phyloP scores from a whole-genome alignment of 192 early-diverging fungal genomes.

The Backusella macrospora region DNA sequence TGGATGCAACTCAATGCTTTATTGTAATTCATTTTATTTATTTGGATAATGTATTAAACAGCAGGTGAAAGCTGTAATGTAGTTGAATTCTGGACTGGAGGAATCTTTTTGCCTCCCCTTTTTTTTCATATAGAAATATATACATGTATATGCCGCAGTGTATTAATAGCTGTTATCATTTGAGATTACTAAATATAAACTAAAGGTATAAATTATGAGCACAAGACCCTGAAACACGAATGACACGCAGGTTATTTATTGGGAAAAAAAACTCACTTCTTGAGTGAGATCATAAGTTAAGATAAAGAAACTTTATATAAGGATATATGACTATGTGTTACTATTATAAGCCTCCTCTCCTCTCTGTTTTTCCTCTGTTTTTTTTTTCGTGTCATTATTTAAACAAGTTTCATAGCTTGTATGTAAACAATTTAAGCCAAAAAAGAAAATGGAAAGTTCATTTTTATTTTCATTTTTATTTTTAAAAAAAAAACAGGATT shows the following conservation, averaged over 20 bases:
- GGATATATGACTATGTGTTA: neutral
- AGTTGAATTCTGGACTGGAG: neutral
- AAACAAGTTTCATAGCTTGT: neutral
- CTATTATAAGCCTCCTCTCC: neutral
- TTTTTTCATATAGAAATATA: neutral
- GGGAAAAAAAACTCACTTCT: too few relatives aligned
- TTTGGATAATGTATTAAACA: neutral
- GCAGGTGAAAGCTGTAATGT: neutral
- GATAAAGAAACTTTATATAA: neutral
- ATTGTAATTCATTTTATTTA: neutral
- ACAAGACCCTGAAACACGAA: slow-evolving; percentile 9
- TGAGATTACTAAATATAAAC: slow-evolving; percentile 2
- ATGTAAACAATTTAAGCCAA: neutral
- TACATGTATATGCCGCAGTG: neutral
- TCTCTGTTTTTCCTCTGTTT: neutral
- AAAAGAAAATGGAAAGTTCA: neutral
- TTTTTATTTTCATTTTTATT: too few relatives aligned
- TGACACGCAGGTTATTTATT: neutral
- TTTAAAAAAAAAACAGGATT: neutral
- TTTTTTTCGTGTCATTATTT: neutral
- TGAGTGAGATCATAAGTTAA: slow-evolving; percentile 1
- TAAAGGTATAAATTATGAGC: neutral
- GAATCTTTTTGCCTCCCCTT: neutral
- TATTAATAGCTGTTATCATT: neutral
- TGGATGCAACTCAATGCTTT: neutral